These are phyloP conservation scores for Aegilops speltoides DNA, from an alignment of 176 grass and related monocot genomes.

Conservation along the genomic window DNA sequence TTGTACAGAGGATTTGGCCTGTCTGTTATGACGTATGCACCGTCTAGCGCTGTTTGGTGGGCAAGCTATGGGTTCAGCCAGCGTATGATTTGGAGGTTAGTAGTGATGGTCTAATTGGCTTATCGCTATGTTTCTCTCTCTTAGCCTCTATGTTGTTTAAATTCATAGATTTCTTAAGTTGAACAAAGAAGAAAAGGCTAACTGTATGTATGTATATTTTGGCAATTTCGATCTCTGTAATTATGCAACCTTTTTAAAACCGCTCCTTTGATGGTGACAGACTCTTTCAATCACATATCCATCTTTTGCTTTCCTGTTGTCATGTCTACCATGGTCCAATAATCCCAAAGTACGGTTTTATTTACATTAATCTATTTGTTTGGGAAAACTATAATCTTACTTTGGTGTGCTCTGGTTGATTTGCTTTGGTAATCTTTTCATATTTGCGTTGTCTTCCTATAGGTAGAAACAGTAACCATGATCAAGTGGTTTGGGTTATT, in stretches of 20 bases:
- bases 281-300: background rate
- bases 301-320: background rate
- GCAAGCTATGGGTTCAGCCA: constrained; percentile 96
- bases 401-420: background rate
- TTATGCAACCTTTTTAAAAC: background rate
- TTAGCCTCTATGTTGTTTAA: constrained; percentile 16
- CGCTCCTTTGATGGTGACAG: background rate
- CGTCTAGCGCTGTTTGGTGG: constrained; percentile 98
- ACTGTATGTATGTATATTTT: background rate
- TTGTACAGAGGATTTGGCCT: constrained; percentile 95
- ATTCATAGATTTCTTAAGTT: background rate
- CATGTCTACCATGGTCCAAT: background rate
- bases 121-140: background rate
- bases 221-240: constrained; percentile 1
- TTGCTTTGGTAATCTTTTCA: background rate
- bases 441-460: background rate
- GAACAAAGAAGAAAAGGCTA: background rate
- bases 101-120: constrained; percentile 17
- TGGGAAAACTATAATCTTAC: constrained; percentile 1
- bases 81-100: constrained; percentile 92
- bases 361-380: background rate
- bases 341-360: constrained; percentile 5
- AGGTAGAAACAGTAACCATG: background rate
- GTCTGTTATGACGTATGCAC: constrained; percentile 91
- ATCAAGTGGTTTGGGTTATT: background rate